Conservation (phyloP, 495 filamentous ascomycete species). For the Mytilinidion resinicola region DNA sequence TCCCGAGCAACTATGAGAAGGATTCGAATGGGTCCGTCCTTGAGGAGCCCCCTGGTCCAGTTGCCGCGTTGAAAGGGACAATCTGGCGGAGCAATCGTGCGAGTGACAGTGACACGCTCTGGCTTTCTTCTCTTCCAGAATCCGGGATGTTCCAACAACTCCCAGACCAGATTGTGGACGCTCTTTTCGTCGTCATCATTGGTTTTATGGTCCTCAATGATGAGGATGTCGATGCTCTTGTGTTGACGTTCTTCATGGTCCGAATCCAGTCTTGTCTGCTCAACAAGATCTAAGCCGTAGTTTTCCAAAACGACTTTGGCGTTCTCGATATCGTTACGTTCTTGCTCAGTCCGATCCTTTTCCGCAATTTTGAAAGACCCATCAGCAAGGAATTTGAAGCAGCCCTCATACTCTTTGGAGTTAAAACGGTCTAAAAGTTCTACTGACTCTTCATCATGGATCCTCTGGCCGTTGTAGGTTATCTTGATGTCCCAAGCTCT, state of each 20-base stretch:
- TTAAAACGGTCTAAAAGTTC: neutral
- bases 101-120: neutral
- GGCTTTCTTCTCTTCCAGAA: neutral
- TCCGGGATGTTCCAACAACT: neutral
- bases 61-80: no score
- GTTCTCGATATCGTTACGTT: neutral
- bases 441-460: no score
- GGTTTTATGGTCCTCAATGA: neutral
- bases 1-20: no score
- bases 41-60: no score
- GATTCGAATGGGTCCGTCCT: no score
- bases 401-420: neutral
- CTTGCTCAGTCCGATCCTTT: neutral
- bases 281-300: neutral
- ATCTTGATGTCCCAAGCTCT: no score
- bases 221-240: neutral
- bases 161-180: constrained; percentile 1
- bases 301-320: neutral
- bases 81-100: neutral
- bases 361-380: neutral
- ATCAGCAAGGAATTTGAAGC: neutral
- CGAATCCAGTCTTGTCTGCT: neutral
- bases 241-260: neutral
- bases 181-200: neutral
- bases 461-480: no score